Percentiles rank a stretch among this genome's conserved stretches.
These are phyloP conservation scores for Ustanciosporium gigantosporum DNA, from an alignment of 1,284 basidiomycete genomes.

Conservation along the genomic window DNA sequence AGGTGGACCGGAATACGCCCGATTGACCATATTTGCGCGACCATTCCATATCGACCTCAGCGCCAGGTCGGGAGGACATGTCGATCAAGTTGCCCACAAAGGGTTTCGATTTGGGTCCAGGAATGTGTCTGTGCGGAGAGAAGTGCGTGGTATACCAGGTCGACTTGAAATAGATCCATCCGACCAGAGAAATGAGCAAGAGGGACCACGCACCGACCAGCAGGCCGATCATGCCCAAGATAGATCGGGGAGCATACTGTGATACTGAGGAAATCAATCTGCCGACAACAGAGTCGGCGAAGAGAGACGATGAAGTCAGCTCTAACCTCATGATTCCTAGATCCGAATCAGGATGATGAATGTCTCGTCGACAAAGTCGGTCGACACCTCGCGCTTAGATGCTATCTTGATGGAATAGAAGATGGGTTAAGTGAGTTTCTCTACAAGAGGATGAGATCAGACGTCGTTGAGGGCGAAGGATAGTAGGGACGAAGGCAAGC, in stretches of 20 bases:
- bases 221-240: not conserved
- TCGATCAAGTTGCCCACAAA: constrained; percentile 36
- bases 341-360: not conserved
- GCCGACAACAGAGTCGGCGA: not conserved
- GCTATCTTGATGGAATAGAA: too few species aligned
- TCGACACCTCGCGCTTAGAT: too few species aligned
- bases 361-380: not conserved
- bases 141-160: constrained; percentile 31
- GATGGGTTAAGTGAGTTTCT: too few species aligned
- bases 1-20: constrained; percentile 25
- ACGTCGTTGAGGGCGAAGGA: too few species aligned
- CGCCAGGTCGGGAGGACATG: constrained; percentile 20
- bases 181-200: not conserved
- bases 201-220: not conserved
- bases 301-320: not conserved
- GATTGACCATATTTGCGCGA: constrained; percentile 16
- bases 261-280: not conserved
- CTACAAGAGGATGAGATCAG: too few species aligned
- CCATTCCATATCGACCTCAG: constrained; percentile 24
- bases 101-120: constrained; percentile 27
- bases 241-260: not conserved
- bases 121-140: constrained; percentile 30
- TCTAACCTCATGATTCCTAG: not conserved
- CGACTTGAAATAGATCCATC: constrained; percentile 19
- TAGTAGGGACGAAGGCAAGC: too few species aligned